A percentile compares a stretch with the other conserved stretches of the same genome.
Conservation (phyloP, 1,139 yeast genomes). For the Pichia sp. region DNA sequence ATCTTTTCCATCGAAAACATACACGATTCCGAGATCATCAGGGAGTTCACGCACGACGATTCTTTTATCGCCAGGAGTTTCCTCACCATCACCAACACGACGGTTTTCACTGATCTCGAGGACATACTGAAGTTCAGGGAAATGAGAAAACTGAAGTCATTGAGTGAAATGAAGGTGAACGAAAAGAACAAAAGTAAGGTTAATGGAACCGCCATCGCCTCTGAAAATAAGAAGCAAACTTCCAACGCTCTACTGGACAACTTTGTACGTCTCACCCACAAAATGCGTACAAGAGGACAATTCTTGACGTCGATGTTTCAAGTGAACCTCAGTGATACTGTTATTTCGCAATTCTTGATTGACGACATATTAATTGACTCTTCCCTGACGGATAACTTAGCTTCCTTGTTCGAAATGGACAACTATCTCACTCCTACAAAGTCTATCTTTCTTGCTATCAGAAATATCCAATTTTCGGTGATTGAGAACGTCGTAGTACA, state of each 20-base stretch:
- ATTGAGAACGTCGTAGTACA: constrained; percentile 14
- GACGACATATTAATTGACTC: constrained; percentile 30
- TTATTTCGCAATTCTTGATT: constrained; percentile 16
- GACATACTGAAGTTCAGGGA: constrained; percentile 12
- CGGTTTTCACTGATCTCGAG: constrained; percentile 14
- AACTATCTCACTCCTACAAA: constrained; percentile 18
- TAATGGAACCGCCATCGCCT: not conserved
- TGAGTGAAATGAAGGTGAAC: not conserved
- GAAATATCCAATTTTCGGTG: constrained; percentile 24
- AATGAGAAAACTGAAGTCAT: not conserved
- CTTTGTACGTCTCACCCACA: constrained; percentile 22
- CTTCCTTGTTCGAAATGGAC: constrained; percentile 22
- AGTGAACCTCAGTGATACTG: constrained; percentile 17
- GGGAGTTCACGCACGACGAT: constrained; percentile 15
- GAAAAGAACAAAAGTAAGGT: not conserved
- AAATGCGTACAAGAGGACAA: constrained; percentile 25
- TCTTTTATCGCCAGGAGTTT: constrained; percentile 20
- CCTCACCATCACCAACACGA: constrained; percentile 18
- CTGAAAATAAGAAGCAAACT: not conserved
- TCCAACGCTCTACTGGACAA: constrained; percentile 9
- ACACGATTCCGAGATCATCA: constrained; percentile 13
- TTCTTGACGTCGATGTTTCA: constrained; percentile 22
- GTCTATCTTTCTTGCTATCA: constrained; percentile 18
- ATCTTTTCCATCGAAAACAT: constrained; percentile 14
- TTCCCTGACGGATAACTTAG: constrained; percentile 23